A percentile compares a stretch with the other conserved stretches of the same genome.
Conservation (phyloP, 345 rosid species). For the Eucalyptus regnans region DNA sequence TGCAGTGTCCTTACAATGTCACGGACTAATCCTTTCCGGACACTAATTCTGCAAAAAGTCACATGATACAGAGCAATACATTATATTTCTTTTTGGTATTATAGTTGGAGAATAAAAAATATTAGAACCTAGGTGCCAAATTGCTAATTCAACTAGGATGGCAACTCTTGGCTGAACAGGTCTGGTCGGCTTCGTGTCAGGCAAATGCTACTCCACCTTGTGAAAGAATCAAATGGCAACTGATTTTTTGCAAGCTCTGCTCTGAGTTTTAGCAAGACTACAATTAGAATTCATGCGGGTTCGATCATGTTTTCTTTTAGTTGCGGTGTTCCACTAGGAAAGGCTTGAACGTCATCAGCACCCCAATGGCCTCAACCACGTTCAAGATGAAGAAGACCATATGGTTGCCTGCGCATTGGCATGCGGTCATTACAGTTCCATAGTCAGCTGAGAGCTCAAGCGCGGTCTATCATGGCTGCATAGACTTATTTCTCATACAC, state of each 20-base stretch:
- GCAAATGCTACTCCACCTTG: neutral
- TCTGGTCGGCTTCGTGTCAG: neutral
- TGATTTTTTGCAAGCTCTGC: neutral
- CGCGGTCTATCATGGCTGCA: neutral
- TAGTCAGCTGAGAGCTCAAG: neutral
- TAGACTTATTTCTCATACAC: neutral
- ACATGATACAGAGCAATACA: neutral
- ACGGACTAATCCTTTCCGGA: neutral
- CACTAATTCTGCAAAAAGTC: neutral
- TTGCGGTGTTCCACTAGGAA: slow-evolving; percentile 12
- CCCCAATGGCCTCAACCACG: slow-evolving; percentile 33
- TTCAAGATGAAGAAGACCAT: slow-evolving; percentile 61
- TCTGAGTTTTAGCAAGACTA: neutral
- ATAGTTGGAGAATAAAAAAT: too few species aligned
- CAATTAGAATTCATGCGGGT: neutral
- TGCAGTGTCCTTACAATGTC: neutral
- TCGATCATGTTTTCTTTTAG: neutral
- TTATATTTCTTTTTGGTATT: too few species aligned
- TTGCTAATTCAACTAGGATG: neutral
- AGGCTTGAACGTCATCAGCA: slow-evolving; percentile 61
- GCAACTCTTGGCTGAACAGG: neutral
- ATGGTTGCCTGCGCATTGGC: slow-evolving; percentile 39
- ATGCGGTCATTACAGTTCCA: neutral
- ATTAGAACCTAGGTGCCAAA: too few species aligned
- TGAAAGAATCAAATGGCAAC: neutral